phyloP scores from a whole-genome alignment of 176 grass and related monocot genomes.

The Pharus latifolius region DNA sequence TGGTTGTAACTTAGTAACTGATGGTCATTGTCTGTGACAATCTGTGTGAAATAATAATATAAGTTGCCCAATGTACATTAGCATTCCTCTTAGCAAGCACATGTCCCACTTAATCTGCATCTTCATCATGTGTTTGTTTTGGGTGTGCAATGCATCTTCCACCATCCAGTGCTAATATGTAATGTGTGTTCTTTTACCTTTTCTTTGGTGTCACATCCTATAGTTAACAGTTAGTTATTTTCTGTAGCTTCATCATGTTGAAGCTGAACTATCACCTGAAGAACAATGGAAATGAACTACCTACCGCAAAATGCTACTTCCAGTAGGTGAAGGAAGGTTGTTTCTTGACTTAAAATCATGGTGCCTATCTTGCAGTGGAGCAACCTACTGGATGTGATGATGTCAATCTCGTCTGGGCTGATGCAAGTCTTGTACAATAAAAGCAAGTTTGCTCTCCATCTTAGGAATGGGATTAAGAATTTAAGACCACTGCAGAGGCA shows the following conservation, averaged over 20 bases:
- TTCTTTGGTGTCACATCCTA: background rate
- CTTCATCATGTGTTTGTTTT: conserved; percentile 12
- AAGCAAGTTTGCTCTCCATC: background rate
- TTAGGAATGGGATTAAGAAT: background rate
- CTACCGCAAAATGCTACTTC: background rate
- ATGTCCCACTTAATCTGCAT: background rate
- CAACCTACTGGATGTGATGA: background rate
- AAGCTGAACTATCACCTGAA: background rate
- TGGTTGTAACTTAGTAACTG: conserved; percentile 4
- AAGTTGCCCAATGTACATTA: background rate
- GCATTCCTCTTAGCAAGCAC: background rate
- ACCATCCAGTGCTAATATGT: background rate
- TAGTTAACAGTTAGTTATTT: background rate
- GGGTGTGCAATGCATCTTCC: background rate
- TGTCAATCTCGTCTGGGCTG: conserved; percentile 24
- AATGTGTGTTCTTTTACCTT: background rate
- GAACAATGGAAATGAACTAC: conserved; percentile 5
- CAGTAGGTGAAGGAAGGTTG: background rate
- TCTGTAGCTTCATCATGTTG: background rate
- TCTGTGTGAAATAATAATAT: conserved; percentile 7
- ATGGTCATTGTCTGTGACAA: background rate
- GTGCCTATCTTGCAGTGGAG: background rate
- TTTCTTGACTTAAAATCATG: background rate
- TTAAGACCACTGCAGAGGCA: background rate
- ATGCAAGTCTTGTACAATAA: background rate